Evolutionary conservation across 495 filamentous ascomycete species (phyloP), one percentile per base, ranked within the genome.

Genomic region (Tetracladium marchalianum): DNA sequence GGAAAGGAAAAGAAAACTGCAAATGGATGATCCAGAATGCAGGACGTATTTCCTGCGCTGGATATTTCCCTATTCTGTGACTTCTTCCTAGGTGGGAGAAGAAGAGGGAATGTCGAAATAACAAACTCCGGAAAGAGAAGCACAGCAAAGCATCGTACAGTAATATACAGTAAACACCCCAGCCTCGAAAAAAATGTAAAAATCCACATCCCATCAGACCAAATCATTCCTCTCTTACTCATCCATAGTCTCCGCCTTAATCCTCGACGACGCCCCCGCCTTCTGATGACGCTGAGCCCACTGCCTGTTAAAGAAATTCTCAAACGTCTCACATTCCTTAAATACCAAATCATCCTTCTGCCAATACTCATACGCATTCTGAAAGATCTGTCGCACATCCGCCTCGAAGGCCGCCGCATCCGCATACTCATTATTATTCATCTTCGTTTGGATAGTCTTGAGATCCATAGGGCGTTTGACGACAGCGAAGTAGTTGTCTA

Each of bases 381-480:
- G 76, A 57, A 97, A 81, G 47, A 98, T 90, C 39, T 87, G 73
- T 16, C 77, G 75, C 40, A 94, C 75, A 61, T 98, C 90, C 34
- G 66, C 66, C 53, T 94, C 83, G 53, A 98, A 86, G 33, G 97
- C 92, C 60, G 85, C 85, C 4, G 80, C 74, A 40, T 72, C 86
- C 53, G 81, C 76, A 55, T 97, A 97, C 46, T 90, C 79, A 16
- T 85, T 86, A 4, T 74, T 70, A 47, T 77, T 77, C 33, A 95
- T 71, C 64, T 94, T 95, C 32, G 67, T 65, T 43, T 73, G 65
- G 55, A 94, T 81, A 11, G 87, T 95, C 2, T 70, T 65, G 16
- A 98, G 70, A 57, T 97, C 93, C 90, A 97, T 98, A 1, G 92
- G 92, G 55, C 89, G 84, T 69, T 93, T 96, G 65, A 98, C 84